Evolutionary conservation across 768 basidiomycete species (phyloP), one percentile per base, ranked within the genome.

Genomic region (Collybia nuda): DNA sequence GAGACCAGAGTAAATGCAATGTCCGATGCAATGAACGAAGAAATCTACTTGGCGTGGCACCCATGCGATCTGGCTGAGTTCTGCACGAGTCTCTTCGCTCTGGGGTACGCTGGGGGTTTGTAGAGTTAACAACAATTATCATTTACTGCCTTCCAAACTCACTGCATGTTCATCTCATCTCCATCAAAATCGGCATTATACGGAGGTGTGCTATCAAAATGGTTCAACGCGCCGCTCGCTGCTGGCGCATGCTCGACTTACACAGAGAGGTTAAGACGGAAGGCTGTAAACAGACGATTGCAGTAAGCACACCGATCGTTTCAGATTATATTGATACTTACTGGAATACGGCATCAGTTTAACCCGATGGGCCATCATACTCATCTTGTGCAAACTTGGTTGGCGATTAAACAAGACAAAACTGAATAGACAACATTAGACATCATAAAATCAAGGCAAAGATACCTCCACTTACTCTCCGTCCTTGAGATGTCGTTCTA

Each of bases 111-210:
- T 97, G 60, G 29, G 44, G 52, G n/a, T n/a, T n/a, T n/a, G 26
- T 52, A 51, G 22, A 49, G 48, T 57, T 41, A 40, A 51, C 40
- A 57, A n/a, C 37, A 11, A 26, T 23, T 17, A 39, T 22, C 21
- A 44, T 11, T 2, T 14, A 11, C 26, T 37, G 17, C 26, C 24
- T 22, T 1, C n/a, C 26, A 48, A n/a, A 86, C 91, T 43, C 81
- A 96, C 93, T 98, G 97, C 89, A 98, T 91, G 73, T 99, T 98
- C 97, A 98, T 99, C 68, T 99, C 97, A 63, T 98, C 97, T 58
- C 97, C 97, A 63, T 98, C 97, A 71, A 98, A 99, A 73, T 99
- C 97, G 65, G 97, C 97, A 62, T 99, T 98, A 72, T 99, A 98
- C 0, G 97, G 97, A 32, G 96, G 93, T 9, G 94, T 98, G 48